phyloP scores from a whole-genome alignment of 805 yeast species.

The Lipomyces yamanashiensis region DNA sequence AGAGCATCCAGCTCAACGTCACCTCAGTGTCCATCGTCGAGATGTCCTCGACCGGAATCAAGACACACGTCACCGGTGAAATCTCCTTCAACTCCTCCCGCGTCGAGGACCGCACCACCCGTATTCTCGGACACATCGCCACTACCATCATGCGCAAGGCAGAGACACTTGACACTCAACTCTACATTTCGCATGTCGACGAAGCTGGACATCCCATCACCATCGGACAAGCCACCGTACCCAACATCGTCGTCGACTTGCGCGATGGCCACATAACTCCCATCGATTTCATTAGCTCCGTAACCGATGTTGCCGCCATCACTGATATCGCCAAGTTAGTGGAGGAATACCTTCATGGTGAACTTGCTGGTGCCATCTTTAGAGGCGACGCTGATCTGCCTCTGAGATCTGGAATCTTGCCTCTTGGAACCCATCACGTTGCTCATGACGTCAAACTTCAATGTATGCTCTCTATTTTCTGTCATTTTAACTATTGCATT shows the following conservation, averaged over 20 bases:
- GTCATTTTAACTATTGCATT: background rate
- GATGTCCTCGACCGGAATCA: constrained; percentile 24
- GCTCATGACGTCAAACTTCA: constrained; percentile 28
- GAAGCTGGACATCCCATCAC: constrained; percentile 10
- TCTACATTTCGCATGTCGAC: constrained; percentile 29
- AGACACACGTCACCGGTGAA: constrained; percentile 30
- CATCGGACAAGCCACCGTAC: constrained; percentile 33
- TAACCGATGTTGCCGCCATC: constrained; percentile 29
- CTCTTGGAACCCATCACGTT: constrained; percentile 36
- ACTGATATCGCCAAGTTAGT: constrained; percentile 32
- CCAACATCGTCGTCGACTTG: constrained; percentile 34
- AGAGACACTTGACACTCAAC: constrained; percentile 22
- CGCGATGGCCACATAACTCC: constrained; percentile 31
- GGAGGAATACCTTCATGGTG: constrained; percentile 27
- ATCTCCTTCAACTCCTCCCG: constrained; percentile 31
- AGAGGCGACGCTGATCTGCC: constrained; percentile 34
- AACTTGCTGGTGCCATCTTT: constrained; percentile 19
- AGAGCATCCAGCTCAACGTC: constrained; percentile 28
- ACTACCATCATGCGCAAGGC: constrained; percentile 34
- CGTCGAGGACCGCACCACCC: constrained; percentile 28
- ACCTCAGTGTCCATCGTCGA: constrained; percentile 26
- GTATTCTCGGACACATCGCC: constrained; percentile 31
- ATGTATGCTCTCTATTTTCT: constrained; percentile 5
- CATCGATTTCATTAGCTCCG: constrained; percentile 33
- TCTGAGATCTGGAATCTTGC: constrained; percentile 31